Percentiles rank a stretch among this genome's conserved stretches.
Conservation (phyloP, 1,284 basidiomycete genomes). For the Trametes sp. region DNA sequence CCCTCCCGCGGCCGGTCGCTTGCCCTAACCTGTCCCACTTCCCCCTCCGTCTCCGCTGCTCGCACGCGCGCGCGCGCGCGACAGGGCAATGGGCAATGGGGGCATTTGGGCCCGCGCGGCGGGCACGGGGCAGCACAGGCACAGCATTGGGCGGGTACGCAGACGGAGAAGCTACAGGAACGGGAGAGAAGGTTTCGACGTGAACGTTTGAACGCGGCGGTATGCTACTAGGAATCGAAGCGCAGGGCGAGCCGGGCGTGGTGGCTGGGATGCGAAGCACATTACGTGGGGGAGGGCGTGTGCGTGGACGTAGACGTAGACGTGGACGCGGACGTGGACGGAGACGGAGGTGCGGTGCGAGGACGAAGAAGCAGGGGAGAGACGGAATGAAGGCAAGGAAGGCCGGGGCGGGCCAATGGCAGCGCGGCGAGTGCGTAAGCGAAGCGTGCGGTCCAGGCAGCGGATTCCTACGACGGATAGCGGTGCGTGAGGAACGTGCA, state of each 20-base stretch:
- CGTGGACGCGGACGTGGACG: background rate
- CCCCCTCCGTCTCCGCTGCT: background rate
- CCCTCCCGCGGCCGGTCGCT: conserved; percentile 1
- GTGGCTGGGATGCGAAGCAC: conserved; percentile 4
- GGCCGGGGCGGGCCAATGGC: conserved; percentile 12
- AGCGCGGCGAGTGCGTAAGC: background rate
- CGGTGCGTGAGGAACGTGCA: conserved; percentile 18
- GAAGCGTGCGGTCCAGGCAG: background rate
- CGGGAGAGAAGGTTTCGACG: conserved; percentile 19
- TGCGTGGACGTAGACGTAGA: background rate
- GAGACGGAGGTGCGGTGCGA: background rate
- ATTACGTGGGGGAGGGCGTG: background rate
- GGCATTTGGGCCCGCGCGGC: background rate
- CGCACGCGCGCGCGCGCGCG: background rate
- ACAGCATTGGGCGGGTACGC: conserved; percentile 21
- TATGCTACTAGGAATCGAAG: conserved; percentile 24
- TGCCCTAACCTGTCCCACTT: background rate
- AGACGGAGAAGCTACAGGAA: conserved; percentile 20
- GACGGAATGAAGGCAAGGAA: background rate
- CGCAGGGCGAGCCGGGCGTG: conserved; percentile 9
- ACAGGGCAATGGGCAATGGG: background rate
- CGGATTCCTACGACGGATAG: conserved; percentile 9
- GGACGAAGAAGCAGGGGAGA: background rate
- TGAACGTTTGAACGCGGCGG: conserved; percentile 13
- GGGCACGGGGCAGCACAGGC: conserved; percentile 2